phyloP scores from a whole-genome alignment of 179 eudicot genomes.

The Gypsophila paniculata region DNA sequence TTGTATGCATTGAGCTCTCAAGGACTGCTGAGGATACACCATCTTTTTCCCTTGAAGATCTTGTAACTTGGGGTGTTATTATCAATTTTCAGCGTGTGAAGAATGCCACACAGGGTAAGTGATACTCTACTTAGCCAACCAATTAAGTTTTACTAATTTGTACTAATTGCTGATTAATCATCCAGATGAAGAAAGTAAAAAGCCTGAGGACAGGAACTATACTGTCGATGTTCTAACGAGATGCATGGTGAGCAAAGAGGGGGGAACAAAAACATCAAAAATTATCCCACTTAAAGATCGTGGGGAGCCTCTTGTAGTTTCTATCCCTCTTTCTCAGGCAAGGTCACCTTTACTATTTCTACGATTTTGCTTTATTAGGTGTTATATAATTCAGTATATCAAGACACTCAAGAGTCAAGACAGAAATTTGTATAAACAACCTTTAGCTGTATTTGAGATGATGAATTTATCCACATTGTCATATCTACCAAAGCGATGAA shows the following conservation, averaged over 20 bases:
- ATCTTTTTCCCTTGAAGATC: constrained; percentile 60
- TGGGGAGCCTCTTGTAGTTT: constrained; percentile 81
- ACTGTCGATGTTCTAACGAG: constrained; percentile 79
- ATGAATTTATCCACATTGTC: not conserved
- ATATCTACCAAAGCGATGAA: not conserved
- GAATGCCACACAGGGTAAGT: constrained; percentile 58
- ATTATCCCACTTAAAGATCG: constrained; percentile 67
- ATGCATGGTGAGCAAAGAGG: constrained; percentile 65
- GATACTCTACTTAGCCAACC: constrained; percentile 2
- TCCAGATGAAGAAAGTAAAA: constrained; percentile 62
- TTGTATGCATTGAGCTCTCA: constrained; percentile 60
- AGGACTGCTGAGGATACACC: constrained; percentile 42
- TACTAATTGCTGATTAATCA: constrained; percentile 7
- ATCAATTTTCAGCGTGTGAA: constrained; percentile 80
- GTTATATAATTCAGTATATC: not conserved
- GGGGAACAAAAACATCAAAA: constrained; percentile 47
- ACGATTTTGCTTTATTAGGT: not conserved
- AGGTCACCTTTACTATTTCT: constrained; percentile 20
- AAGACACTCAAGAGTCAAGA: not conserved
- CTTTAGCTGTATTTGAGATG: not conserved
- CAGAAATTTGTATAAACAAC: not conserved
- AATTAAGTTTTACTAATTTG: not conserved
- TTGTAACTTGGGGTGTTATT: constrained; percentile 87
- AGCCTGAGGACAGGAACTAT: constrained; percentile 79
- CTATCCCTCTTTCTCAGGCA: constrained; percentile 84